Percentiles rank a stretch among this genome's conserved stretches.
Evolutionary conservation across 2,329 filamentous ascomycete genomes (phyloP).

Genomic region (Canariomyces notabilis): DNA sequence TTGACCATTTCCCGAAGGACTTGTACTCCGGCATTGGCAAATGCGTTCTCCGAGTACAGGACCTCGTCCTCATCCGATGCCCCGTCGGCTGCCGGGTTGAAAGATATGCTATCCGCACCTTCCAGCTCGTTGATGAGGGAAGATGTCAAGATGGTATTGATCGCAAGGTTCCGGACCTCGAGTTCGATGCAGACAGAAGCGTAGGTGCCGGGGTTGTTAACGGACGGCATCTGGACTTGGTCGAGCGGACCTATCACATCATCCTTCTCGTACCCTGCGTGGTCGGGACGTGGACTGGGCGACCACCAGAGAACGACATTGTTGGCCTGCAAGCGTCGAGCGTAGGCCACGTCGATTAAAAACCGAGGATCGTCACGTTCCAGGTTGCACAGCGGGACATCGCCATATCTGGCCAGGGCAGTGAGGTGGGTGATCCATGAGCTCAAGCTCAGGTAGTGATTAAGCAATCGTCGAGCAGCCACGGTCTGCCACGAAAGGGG

Average conservation of each 20-base stretch:
- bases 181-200: constrained; percentile 95
- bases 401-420: constrained; percentile 82
- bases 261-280: constrained; percentile 92
- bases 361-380: constrained; percentile 92
- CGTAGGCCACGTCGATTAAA: constrained; percentile 93
- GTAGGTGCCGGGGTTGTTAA: constrained; percentile 92
- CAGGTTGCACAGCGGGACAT: constrained; percentile 91
- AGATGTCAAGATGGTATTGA: constrained; percentile 96
- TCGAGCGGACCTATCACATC: constrained; percentile 80
- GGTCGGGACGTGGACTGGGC: constrained; percentile 76
- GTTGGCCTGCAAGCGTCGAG: constrained; percentile 80
- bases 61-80: constrained; percentile 60
- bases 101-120: constrained; percentile 77
- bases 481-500: constrained; percentile 92
- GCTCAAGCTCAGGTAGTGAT: constrained; percentile 87
- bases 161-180: constrained; percentile 87
- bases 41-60: constrained; percentile 81
- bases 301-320: constrained; percentile 99
- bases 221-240: constrained; percentile 81
- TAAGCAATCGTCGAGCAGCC: constrained; percentile 77
- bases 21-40: constrained; percentile 83
- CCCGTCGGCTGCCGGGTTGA: constrained; percentile 68
- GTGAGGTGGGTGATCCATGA: constrained; percentile 88
- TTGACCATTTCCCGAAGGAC: constrained; percentile 98
- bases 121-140: constrained; percentile 96